Conservation (phyloP, 306 rosid genomes). For the Prinsepia uniflora region DNA sequence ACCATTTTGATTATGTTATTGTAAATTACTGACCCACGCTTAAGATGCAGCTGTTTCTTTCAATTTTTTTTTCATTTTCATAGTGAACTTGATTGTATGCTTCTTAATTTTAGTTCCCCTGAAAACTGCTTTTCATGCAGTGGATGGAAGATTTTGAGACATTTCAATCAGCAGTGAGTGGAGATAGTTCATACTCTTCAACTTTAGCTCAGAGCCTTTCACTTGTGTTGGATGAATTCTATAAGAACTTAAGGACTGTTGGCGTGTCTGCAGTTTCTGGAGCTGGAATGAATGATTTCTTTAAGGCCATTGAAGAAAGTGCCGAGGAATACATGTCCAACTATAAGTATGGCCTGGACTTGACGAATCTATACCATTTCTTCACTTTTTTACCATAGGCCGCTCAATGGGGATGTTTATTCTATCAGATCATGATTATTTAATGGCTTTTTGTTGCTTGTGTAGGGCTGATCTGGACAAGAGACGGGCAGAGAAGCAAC, state of each 20-base stretch:
- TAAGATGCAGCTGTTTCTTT: too few relatives aligned
- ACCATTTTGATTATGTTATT: too few relatives aligned
- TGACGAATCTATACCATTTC: background rate
- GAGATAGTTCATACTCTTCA: conserved; percentile 55
- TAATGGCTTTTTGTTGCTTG: conserved; percentile 5
- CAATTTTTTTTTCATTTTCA: background rate
- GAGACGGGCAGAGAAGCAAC: conserved; percentile 67
- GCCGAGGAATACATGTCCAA: conserved; percentile 73
- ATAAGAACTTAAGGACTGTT: conserved; percentile 66
- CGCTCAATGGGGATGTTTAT: conserved; percentile 1
- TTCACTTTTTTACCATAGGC: background rate
- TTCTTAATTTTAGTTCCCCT: background rate
- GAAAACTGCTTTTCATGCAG: conserved; percentile 37
- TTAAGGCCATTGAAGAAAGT: conserved; percentile 63
- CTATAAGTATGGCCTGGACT: conserved; percentile 47
- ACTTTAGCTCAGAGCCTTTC: conserved; percentile 66
- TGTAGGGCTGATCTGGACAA: conserved; percentile 77
- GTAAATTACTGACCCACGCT: too few relatives aligned
- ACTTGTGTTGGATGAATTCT: conserved; percentile 77
- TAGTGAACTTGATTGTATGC: background rate
- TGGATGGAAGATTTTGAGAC: conserved; percentile 93
- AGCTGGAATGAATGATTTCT: conserved; percentile 70
- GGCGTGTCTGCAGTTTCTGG: conserved; percentile 85
- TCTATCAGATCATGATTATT: background rate
- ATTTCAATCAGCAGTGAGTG: conserved; percentile 61